phyloP scores from a whole-genome alignment of 305 asterid genomes.

The Euphrasia arctica region DNA sequence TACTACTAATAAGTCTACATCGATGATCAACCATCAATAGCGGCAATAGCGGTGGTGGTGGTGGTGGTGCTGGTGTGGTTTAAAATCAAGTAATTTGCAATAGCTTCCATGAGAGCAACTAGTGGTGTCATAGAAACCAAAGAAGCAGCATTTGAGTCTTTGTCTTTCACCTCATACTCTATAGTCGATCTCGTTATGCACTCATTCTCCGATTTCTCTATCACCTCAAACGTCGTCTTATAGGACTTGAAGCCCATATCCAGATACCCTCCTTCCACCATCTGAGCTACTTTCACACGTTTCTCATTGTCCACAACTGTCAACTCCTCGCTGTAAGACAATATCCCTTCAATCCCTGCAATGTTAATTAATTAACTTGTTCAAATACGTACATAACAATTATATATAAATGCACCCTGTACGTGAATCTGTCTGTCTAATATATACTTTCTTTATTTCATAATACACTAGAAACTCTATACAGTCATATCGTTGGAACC shows the following conservation, averaged over 20 bases:
- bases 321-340: conserved; percentile 49
- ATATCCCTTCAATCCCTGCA: conserved; percentile 27
- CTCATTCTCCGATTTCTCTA: conserved; percentile 26
- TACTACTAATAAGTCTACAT: no score
- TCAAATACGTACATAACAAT: no score
- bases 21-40: no score
- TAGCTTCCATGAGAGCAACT: conserved; percentile 37
- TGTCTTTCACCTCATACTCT: conserved; percentile 53
- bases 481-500: no score
- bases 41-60: no score
- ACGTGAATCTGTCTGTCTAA: no score
- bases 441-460: no score
- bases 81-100: conserved; percentile 33
- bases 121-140: conserved; percentile 42
- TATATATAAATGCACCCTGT: no score
- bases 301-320: conserved; percentile 45
- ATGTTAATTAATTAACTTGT: no score
- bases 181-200: conserved; percentile 37
- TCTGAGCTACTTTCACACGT: conserved; percentile 44
- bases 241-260: conserved; percentile 44
- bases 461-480: no score
- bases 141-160: conserved; percentile 30
- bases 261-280: conserved; percentile 54
- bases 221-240: conserved; percentile 34
- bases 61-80: no score